Conservation (phyloP, 2,329 filamentous ascomycete species). For the Fusarium albosuccineum region DNA sequence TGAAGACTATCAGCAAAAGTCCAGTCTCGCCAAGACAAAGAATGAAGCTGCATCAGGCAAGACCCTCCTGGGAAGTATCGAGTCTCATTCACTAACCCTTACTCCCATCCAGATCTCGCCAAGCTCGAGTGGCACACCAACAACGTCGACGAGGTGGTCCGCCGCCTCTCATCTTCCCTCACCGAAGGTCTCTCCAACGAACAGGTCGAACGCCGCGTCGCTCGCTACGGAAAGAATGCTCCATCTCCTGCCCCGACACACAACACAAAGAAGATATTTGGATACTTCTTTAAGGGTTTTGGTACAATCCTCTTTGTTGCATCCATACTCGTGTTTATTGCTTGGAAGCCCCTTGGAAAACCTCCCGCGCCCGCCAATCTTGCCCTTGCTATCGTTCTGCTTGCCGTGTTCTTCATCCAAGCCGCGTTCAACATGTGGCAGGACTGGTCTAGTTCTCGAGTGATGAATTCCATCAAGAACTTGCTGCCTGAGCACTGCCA, state of each 20-base stretch:
- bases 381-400: conserved; percentile 79
- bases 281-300: conserved; percentile 84
- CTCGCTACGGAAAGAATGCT: conserved; percentile 36
- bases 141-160: conserved; percentile 28
- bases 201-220: conserved; percentile 25
- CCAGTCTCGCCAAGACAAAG: conserved; percentile 18
- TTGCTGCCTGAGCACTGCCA: conserved; percentile 83
- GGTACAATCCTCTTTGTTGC: conserved; percentile 78
- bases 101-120: conserved; percentile 24
- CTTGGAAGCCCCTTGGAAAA: conserved; percentile 80
- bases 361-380: conserved; percentile 78
- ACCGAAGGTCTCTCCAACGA: conserved; percentile 30
- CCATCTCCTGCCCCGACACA: conserved; percentile 35
- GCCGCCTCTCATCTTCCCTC: conserved; percentile 27
- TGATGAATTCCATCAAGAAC: conserved; percentile 83
- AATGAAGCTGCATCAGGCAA: conserved; percentile 26
- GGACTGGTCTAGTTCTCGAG: conserved; percentile 81
- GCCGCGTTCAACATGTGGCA: conserved; percentile 78
- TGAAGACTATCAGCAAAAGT: conserved; percentile 35
- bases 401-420: conserved; percentile 77
- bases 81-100: conserved; percentile 1
- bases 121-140: conserved; percentile 39
- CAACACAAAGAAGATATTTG: conserved; percentile 61
- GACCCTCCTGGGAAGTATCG: neutral
- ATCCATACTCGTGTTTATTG: conserved; percentile 78